phyloP scores from a whole-genome alignment of 352 stramenopile species.

The Phytophthora citricola region DNA sequence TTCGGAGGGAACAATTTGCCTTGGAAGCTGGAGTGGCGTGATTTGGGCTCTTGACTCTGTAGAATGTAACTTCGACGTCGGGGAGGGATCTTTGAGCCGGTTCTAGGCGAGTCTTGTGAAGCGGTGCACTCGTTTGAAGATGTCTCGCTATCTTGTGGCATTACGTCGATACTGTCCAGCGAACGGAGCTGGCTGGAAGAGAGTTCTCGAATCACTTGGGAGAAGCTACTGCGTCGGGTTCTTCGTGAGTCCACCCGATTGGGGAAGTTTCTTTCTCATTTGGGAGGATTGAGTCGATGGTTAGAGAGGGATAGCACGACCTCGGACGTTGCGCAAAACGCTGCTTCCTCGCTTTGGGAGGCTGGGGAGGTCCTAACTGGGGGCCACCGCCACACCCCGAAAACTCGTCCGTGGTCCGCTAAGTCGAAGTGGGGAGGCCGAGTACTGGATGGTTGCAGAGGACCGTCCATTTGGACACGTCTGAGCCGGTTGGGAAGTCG shows the following conservation, averaged over 20 bases:
- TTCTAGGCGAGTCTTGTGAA: not conserved
- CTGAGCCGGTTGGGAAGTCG: too few species aligned
- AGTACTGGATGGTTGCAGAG: too few species aligned
- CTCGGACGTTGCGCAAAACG: conserved; percentile 28
- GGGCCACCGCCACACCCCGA: conserved; percentile 24
- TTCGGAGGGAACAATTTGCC: not conserved
- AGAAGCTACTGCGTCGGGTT: conserved; percentile 19
- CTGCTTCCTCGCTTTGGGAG: conserved; percentile 22
- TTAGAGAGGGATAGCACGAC: not conserved
- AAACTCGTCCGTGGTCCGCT: conserved; percentile 7
- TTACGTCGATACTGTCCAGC: conserved; percentile 19
- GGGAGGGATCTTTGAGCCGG: conserved; percentile 6
- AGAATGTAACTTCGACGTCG: conserved; percentile 21
- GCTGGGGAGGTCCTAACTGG: conserved; percentile 2
- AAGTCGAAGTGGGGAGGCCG: too few species aligned
- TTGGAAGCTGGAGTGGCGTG: not conserved
- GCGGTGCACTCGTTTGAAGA: not conserved
- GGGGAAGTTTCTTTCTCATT: not conserved
- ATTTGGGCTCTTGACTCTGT: not conserved
- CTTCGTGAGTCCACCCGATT: not conserved
- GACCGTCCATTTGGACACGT: too few species aligned
- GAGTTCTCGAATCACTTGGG: conserved; percentile 16
- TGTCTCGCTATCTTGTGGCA: conserved; percentile 14
- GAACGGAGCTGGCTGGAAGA: conserved; percentile 1
- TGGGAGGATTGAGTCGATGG: not conserved